These are phyloP conservation scores for Serpula lacrymans DNA, from an alignment of 768 basidiomycete genomes.

Conservation along the genomic window DNA sequence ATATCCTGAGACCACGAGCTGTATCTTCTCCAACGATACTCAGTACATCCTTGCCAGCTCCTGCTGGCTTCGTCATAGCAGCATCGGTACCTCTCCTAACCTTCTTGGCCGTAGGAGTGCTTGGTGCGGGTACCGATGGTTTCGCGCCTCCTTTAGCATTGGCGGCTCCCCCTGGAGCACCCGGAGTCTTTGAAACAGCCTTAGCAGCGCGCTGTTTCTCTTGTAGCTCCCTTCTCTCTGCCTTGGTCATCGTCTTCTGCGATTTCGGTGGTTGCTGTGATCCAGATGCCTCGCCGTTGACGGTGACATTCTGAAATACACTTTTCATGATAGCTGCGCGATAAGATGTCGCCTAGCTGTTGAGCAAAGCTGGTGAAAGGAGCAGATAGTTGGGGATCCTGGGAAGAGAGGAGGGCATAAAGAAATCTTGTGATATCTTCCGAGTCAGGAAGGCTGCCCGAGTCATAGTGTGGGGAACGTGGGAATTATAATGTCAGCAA, in stretches of 20 bases:
- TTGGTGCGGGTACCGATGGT: conserved; percentile 8
- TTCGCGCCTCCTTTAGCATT: conserved; percentile 23
- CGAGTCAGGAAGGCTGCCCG: background rate
- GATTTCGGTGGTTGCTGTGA: conserved; percentile 30
- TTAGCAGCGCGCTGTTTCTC: conserved; percentile 82
- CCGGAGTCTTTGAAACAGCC: conserved; percentile 38
- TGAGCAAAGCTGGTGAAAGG: background rate
- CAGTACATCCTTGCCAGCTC: conserved; percentile 22
- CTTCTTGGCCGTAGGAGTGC: conserved; percentile 17
- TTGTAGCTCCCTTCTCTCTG: conserved; percentile 75
- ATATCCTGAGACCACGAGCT: conserved; percentile 70
- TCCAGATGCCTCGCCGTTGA: conserved; percentile 4
- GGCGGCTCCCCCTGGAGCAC: conserved; percentile 18
- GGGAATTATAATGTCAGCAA: conserved; percentile 3
- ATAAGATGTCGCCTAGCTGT: too few relatives aligned
- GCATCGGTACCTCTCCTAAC: conserved; percentile 1
- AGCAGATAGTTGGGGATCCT: too few relatives aligned
- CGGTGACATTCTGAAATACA: too few relatives aligned
- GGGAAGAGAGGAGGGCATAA: conserved; percentile 1
- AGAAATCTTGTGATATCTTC: background rate
- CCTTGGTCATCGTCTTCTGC: conserved; percentile 77
- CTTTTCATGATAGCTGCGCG: too few relatives aligned
- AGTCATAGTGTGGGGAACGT: conserved; percentile 8
- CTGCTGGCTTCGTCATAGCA: conserved; percentile 23
- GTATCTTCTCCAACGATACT: conserved; percentile 27